Conservation (phyloP, 2,329 filamentous ascomycete genomes). For the Apiospora aurea region DNA sequence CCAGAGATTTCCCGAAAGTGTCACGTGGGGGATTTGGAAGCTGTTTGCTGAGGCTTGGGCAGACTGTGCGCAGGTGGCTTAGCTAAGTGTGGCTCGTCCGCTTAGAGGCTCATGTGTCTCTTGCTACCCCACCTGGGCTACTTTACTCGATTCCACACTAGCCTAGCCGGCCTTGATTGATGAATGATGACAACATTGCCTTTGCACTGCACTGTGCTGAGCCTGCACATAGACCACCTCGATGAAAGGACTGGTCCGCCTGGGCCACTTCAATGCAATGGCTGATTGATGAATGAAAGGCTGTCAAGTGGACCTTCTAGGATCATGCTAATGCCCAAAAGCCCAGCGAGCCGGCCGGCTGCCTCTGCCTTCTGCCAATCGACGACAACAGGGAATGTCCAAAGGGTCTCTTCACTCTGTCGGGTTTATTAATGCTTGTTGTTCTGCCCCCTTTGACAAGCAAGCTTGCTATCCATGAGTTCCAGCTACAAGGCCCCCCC, state of each 20-base stretch:
- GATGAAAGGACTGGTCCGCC: background rate
- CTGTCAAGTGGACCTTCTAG: conserved; percentile 7
- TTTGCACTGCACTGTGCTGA: background rate
- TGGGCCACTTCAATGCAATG: background rate
- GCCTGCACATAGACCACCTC: background rate
- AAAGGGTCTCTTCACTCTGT: conserved; percentile 3
- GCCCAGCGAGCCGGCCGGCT: background rate
- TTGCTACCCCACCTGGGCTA: background rate
- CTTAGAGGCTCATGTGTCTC: background rate
- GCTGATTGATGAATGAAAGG: background rate
- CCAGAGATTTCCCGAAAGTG: conserved; percentile 23
- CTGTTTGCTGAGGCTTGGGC: conserved; percentile 1
- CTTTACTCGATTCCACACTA: background rate
- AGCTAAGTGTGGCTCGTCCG: too few relatives aligned
- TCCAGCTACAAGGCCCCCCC: background rate
- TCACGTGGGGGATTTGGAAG: conserved; percentile 14
- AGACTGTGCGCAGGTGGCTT: background rate
- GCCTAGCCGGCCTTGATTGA: too few relatives aligned
- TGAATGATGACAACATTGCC: too few relatives aligned
- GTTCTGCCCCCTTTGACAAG: conserved; percentile 6
- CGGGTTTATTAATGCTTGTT: background rate
- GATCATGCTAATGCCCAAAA: conserved; percentile 17
- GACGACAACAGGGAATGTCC: conserved; percentile 15
- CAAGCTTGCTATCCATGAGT: background rate
- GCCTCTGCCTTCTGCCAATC: conserved; percentile 15